Evolutionary conservation across 768 basidiomycete genomes (phyloP).

Genomic region (Termitomyces sp.): DNA sequence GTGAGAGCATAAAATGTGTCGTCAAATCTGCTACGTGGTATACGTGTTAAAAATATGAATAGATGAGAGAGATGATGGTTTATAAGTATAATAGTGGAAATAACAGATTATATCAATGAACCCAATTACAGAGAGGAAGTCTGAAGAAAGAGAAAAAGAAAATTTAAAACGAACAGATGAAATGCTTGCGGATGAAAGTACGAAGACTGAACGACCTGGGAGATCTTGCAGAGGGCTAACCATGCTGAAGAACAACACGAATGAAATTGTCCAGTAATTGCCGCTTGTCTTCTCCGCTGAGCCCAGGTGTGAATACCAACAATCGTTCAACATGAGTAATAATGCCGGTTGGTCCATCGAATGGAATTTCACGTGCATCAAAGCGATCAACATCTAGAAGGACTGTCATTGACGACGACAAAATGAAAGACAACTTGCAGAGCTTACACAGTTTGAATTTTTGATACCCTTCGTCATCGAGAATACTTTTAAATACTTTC

Average conservation of each 20-base stretch:
- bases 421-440: conserved; percentile 3
- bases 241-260: conserved; percentile 50
- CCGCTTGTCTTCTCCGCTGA: conserved; percentile 42
- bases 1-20: background rate
- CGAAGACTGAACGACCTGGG: background rate
- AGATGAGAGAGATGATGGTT: background rate
- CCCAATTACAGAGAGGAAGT: conserved; percentile 3
- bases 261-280: conserved; percentile 56
- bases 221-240: conserved; percentile 16
- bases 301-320: conserved; percentile 40
- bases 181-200: background rate
- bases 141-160: background rate
- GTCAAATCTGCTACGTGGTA: background rate
- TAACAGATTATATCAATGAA: conserved; percentile 1
- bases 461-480: conserved; percentile 41
- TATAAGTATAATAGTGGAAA: conserved; percentile 4
- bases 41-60: background rate
- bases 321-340: conserved; percentile 58
- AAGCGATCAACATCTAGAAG: conserved; percentile 64
- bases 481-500: conserved; percentile 37
- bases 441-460: conserved; percentile 62
- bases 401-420: conserved; percentile 1
- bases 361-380: conserved; percentile 68
- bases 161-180: background rate
- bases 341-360: conserved; percentile 70